Evolutionary conservation across 495 filamentous ascomycete species (phyloP).

Genomic region (Penicillium cosmopolitanum): DNA sequence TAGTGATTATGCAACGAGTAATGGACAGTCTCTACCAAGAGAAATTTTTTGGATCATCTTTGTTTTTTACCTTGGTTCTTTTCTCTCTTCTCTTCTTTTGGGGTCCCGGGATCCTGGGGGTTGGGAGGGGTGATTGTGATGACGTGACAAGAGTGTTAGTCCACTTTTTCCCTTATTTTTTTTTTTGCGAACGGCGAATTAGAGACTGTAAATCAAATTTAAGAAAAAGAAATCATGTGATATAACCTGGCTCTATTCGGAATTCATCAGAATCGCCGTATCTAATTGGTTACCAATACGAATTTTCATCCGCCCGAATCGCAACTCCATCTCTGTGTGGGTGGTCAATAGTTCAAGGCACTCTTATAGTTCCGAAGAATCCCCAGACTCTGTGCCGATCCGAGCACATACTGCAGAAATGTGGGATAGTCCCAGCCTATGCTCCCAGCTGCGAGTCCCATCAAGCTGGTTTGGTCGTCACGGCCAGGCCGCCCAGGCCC

Average conservation of each 20-base stretch:
- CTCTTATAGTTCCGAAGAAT: slow-evolving; percentile 16
- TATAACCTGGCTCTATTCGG: slow-evolving; percentile 1
- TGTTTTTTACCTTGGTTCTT: not conserved
- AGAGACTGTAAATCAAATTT: not conserved
- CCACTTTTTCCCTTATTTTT: not conserved
- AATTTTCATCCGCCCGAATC: not conserved
- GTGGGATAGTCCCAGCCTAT: slow-evolving; percentile 25
- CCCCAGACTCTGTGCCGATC: slow-evolving; percentile 12
- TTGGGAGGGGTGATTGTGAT: slow-evolving; percentile 5
- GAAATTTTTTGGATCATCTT: not conserved
- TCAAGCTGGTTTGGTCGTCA: slow-evolving; percentile 31
- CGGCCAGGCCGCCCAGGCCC: slow-evolving; percentile 33
- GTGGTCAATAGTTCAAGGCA: slow-evolving; percentile 4
- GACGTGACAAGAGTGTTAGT: slow-evolving; percentile 1
- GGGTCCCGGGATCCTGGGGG: not conserved
- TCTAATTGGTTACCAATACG: not conserved
- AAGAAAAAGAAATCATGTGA: not conserved
- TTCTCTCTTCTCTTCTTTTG: not conserved
- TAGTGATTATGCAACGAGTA: not conserved
- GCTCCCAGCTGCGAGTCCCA: slow-evolving; percentile 24
- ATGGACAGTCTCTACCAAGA: not conserved
- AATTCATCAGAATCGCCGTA: not conserved
- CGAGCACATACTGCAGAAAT: slow-evolving; percentile 22
- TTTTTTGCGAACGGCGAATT: slow-evolving; percentile 3
- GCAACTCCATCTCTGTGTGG: not conserved